Conservation (phyloP, 108 stramenopile genomes). For the Mediolabrus comicus region DNA sequence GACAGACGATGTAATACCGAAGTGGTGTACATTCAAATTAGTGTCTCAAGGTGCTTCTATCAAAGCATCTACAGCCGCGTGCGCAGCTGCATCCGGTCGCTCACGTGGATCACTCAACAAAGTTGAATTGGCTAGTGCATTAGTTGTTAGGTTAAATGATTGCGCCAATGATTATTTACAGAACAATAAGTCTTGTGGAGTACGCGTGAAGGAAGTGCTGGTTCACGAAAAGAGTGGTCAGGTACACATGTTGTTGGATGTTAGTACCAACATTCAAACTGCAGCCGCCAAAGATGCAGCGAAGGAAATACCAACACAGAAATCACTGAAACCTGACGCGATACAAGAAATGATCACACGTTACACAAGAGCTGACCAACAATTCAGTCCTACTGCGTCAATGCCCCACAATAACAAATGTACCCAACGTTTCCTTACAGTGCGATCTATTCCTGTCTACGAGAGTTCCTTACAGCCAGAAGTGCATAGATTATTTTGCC, state of each 20-base stretch:
- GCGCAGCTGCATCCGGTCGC: slow-evolving; percentile 63
- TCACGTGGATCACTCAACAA: slow-evolving; percentile 45
- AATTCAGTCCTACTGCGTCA: slow-evolving; percentile 3
- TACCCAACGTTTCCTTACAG: slow-evolving; percentile 42
- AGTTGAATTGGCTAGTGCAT: slow-evolving; percentile 20
- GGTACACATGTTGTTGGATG: slow-evolving; percentile 26
- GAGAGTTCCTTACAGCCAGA: slow-evolving; percentile 70
- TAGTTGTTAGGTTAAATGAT: slow-evolving; percentile 35
- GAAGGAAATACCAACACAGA: background rate
- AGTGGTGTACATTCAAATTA: slow-evolving; percentile 48
- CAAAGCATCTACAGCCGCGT: slow-evolving; percentile 47
- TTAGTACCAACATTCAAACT: slow-evolving; percentile 4
- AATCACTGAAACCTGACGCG: slow-evolving; percentile 8
- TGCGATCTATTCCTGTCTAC: slow-evolving; percentile 67
- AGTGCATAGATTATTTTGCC: slow-evolving; percentile 69
- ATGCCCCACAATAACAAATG: slow-evolving; percentile 5
- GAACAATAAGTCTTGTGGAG: background rate
- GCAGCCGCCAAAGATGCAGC: background rate
- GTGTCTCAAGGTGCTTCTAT: slow-evolving; percentile 10
- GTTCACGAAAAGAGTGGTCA: slow-evolving; percentile 52
- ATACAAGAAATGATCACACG: slow-evolving; percentile 32
- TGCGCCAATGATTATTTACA: background rate
- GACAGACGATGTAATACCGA: slow-evolving; percentile 8
- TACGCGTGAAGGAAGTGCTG: slow-evolving; percentile 8
- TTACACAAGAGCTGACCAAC: slow-evolving; percentile 5